Evolutionary conservation across 2,329 filamentous ascomycete species (phyloP), one percentile per base, ranked within the genome.

Genomic region (Sclerotiophoma versabilis): DNA sequence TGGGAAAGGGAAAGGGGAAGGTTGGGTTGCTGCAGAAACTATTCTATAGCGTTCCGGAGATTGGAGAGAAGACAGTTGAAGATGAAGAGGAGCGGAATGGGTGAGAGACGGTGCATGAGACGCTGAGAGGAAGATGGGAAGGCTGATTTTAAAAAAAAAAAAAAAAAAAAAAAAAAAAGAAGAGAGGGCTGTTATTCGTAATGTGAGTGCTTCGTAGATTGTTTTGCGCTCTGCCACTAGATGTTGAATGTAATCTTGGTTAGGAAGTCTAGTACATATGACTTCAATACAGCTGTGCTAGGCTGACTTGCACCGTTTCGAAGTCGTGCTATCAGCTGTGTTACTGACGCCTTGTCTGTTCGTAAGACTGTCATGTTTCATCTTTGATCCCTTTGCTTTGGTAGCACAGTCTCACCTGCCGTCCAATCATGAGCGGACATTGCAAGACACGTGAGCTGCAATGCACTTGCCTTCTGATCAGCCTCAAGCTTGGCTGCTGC

Each of bases 21-120:
- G 23, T 51, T 5, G 27, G 19, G 14, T 10, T 32, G 23, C 33
- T 37, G 11, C 42, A 47, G 34, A 49, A 22, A 34, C 37, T 57
- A 22, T 4, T 49, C 7, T 50, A 49, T 42, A 45, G 44, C 0
- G 33, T 58, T 9, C 59, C 55, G 7, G 57, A 62, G 6, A 59
- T 57, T 4, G 27, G 48, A 49, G 22, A n/a, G 15, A 36, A 34
- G n/a, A 19, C 5, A 14, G 6, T 10, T 39, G 33, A 8, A 1
- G n/a, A 25, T 6, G 27, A 11, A 12, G 22, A 8, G n/a, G 34
- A 37, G 19, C 15, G 19, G 15, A 8, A 8, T 34, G n/a, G n/a
- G 4, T 10, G 32, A 11, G 7, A n/a, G n/a, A n/a, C n/a, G n/a
- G n/a, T n/a, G n/a, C n/a, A n/a, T n/a, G n/a, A n/a, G n/a, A n/a